Base-by-base conservation (phyloP, 805 yeast genomes). In the Pichia pseudocactophila region DNA sequence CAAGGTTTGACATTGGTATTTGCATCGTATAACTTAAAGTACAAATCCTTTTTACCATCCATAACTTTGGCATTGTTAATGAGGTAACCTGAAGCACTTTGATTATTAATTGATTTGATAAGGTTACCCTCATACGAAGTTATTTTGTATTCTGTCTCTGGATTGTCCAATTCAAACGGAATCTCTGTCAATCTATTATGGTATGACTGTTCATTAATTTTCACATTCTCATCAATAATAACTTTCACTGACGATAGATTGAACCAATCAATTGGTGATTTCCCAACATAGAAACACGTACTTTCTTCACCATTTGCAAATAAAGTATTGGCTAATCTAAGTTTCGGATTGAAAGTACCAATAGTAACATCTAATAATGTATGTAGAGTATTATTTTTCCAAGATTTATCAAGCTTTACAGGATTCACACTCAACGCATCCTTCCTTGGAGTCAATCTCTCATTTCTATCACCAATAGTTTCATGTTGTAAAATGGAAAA, bases 121-220 rank as follows among this genome's bases (percentile, higher is more conserved):
- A 82, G 65, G 55, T 82, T 82, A 9, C 79, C 82, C 5, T 69
- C 65, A 43, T 66, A 66, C 3, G 64, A 57, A 0, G 85, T 76
- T 40, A 81, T 64, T 5, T 51, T 45, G 40, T 76, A 62, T 26
- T 55, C 56, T 8, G 39, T 49, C 18, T 42, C 38, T 22, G 49
- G 38, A 3, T 43, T 37, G 13, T 33, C 31, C 16, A 41, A 40
- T 12, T 35, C 45, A 5, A 48, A 30, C 6, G 51, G 49, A n/a
- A 48, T 43, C 31, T 48, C 49, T 3, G 31, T 40, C n/a, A 48
- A 31, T 41, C 44, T 36, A 33, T 44, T 43, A 6, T 16, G 27
- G 28, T 48, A 48, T 1, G 37, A 22, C 9, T 36, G n/a, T 43
- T 18, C 26, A 41, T 46, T 31, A 12, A 28, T 11, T 22, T 34